Evolutionary conservation across 306 rosid genomes (phyloP).

Genomic region (Begonia peltatifolia): DNA sequence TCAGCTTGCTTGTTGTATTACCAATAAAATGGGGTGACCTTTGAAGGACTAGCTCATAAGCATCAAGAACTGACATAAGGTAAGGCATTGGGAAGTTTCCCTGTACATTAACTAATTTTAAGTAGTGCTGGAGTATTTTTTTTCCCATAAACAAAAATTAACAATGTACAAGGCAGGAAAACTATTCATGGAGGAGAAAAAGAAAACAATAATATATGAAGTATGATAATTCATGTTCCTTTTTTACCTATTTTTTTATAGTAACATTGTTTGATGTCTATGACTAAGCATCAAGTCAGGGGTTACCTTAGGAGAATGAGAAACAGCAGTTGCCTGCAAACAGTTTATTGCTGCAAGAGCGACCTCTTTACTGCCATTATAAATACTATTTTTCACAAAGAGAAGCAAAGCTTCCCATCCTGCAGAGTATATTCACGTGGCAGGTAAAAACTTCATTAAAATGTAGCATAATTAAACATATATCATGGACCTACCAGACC

Average conservation of each 20-base stretch:
- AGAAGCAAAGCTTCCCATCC: conserved; percentile 92
- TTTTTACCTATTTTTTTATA: not conserved
- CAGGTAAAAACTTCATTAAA: not conserved
- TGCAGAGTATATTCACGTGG: conserved; percentile 20
- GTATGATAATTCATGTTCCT: too few relatives aligned
- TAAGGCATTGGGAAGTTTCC: conserved; percentile 78
- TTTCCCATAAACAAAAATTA: not conserved
- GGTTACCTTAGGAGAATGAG: conserved; percentile 78
- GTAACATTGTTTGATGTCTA: not conserved
- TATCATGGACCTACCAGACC: conserved; percentile 57
- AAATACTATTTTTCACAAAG: conserved; percentile 68
- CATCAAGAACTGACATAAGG: conserved; percentile 68
- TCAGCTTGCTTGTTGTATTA: conserved; percentile 62
- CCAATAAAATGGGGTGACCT: conserved; percentile 47
- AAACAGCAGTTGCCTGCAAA: conserved; percentile 72
- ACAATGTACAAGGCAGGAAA: not conserved
- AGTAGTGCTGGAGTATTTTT: too few relatives aligned
- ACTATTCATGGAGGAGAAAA: too few relatives aligned
- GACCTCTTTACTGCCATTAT: conserved; percentile 85
- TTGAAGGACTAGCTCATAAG: conserved; percentile 64
- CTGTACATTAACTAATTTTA: conserved; percentile 26
- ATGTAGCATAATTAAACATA: conserved; percentile 13
- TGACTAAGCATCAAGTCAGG: not conserved
- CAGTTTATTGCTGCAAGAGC: conserved; percentile 90
- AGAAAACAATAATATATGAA: too few relatives aligned